These are phyloP conservation scores for Raphanus raphanistrum DNA, from an alignment of 345 rosid genomes.

Conservation along the genomic window DNA sequence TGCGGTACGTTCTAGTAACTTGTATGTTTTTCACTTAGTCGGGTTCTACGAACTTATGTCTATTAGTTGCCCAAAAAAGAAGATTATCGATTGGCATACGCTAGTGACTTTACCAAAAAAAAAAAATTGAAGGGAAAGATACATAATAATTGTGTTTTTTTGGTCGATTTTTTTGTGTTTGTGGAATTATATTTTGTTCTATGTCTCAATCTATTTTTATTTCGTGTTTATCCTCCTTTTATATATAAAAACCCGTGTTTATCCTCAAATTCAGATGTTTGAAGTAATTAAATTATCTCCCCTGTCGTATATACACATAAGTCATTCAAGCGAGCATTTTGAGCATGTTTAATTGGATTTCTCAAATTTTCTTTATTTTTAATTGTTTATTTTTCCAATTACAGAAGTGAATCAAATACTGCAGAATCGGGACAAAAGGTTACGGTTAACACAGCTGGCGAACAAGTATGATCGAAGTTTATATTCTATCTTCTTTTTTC, in stretches of 20 bases:
- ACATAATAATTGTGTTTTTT: neutral
- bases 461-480: conserved; percentile 29
- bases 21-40: neutral
- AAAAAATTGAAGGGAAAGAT: neutral
- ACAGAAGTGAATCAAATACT: conserved; percentile 20
- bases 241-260: neutral
- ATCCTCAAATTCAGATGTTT: neutral
- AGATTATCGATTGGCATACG: neutral
- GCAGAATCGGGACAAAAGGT: conserved; percentile 5
- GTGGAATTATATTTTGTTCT: neutral
- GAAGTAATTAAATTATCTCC: neutral
- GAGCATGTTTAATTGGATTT: neutral
- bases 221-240: neutral
- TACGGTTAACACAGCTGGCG: conserved; percentile 4
- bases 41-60: neutral
- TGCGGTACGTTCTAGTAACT: conserved; percentile 5
- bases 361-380: neutral
- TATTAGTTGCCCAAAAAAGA: neutral
- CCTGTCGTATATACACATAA: neutral
- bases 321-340: neutral
- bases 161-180: neutral
- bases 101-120: neutral
- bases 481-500: neutral
- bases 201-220: neutral
- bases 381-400: conserved; percentile 1